phyloP scores from a whole-genome alignment of 257 asterid genomes.

The Ballota nigra region DNA sequence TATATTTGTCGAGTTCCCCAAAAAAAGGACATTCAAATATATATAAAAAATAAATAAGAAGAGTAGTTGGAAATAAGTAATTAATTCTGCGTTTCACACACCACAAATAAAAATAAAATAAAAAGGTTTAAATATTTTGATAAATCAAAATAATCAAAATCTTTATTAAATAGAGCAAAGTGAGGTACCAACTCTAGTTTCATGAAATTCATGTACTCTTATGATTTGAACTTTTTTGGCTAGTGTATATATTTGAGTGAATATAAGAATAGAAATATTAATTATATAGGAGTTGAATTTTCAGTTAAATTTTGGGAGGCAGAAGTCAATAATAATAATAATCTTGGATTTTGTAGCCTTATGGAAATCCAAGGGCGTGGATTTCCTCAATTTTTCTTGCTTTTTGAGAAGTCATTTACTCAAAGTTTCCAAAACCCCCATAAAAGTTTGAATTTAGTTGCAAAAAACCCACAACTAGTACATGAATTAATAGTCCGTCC shows the following conservation, averaged over 20 bases:
- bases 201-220: no score
- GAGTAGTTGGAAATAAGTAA: not conserved
- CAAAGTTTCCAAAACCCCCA: constrained; percentile 29
- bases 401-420: constrained; percentile 46
- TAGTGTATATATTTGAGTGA: no score
- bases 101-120: not conserved
- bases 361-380: constrained; percentile 58
- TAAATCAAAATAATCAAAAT: no score
- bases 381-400: constrained; percentile 68
- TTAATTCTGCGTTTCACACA: no score
- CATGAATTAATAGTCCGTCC: no score
- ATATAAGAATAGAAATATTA: not conserved
- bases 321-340: constrained; percentile 67
- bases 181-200: no score
- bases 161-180: no score
- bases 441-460: constrained; percentile 19
- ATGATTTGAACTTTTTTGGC: no score
- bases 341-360: constrained; percentile 47
- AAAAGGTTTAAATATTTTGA: not conserved
- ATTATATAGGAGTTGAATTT: constrained; percentile 24
- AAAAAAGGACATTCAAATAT: not conserved
- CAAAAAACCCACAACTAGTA: not conserved
- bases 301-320: constrained; percentile 25
- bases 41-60: not conserved
- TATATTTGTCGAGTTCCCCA: not conserved